Evolutionary conservation across 345 rosid genomes (phyloP), one percentile per base, ranked within the genome.

Genomic region (Salix udensis): DNA sequence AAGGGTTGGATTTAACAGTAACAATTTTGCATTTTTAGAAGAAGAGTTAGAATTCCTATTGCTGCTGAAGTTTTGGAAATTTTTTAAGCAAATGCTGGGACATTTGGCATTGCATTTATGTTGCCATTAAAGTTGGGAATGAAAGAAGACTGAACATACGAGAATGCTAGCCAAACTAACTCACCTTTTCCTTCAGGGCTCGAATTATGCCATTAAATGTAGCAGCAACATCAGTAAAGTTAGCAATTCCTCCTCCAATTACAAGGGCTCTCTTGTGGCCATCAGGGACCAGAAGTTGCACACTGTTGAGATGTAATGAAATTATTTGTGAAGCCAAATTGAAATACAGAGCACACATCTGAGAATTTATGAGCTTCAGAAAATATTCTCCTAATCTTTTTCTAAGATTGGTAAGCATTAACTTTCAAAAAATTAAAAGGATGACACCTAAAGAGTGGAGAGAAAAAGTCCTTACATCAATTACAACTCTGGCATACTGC

Each of bases 401-500:
- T 55, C 23, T 8, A 55, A 21, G 61, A 55, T 21, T 55, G 61
- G 26, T 1, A 2, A 55, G 61, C 13, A 8, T 55, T 23, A 55
- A 21, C 10, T 8, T 55, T 8, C 23, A 55, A 55, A 55, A 55
- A 8, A 8, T 2, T 21, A 55, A 21, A 55, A 55, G 10, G 62
- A 53, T 46, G 21, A 42, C 23, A 64, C 14, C n/a, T 18, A 66
- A 66, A 10, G 30, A 26, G n/a, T 13, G 68, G 70, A 75, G 31
- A 70, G 50, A 19, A 13, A 13, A 14, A 24, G 37, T 50, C 75
- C 88, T 85, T 86, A 93, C 98, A 83, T 96, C 98, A 65, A 96
- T 86, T 40, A 93, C 97, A 26, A 93, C 99, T 89, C 98, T 91
- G n/a, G 99, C 99, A 73, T 96, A 93, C 83, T 93, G 97, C 88